Evolutionary conservation across 192 early-diverging fungal species (phyloP), one percentile per base, ranked within the genome.

Genomic region (Mortierella antarctica): DNA sequence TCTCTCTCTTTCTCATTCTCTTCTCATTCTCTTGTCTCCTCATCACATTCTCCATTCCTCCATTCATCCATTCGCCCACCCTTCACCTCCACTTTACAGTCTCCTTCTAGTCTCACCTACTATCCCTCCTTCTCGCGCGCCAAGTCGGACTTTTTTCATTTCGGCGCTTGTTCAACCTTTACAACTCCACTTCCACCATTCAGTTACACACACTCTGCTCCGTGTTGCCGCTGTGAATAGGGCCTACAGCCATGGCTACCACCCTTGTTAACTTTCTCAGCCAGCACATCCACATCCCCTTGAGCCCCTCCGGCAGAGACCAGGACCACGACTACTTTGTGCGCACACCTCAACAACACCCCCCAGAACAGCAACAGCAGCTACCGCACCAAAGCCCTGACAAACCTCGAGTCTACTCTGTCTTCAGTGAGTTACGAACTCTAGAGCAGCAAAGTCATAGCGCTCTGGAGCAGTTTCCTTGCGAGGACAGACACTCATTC

Each of bases 401-500:
- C 56, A n/a, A 73, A 42, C 71, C 56, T 13, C 18, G 59, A 13
- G 58, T n/a, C 60, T 72, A 56, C 44, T 72, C 61, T 50, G 42
- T 64, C 53, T 72, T 64, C 57, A 74, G 65, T 42, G 64, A 74
- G 18, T 20, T 61, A 44, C 46, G 21, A 5, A 42, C 73, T 13
- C 12, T 58, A 8, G 46, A 62, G 13, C 47, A 67, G 8, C 73
- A 76, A 41, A 50, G 61, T 5, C 46, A 76, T 42, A 65, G 57
- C 17, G 65, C 66, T 8, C 40, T 62, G 3, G 50, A 63, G 39
- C 73, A 68, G 8, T 76, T 77, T 46, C 67, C 67, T 23, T 77
- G 74, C n/a, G 74, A 77, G 17, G 65, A 75, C 10, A 65, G 65
- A 39, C 73, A 75, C 52, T 75, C 73, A 9, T 75, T 60, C 65